Base-by-base conservation (phyloP, 495 filamentous ascomycete genomes). In the Penicillium salamii region DNA sequence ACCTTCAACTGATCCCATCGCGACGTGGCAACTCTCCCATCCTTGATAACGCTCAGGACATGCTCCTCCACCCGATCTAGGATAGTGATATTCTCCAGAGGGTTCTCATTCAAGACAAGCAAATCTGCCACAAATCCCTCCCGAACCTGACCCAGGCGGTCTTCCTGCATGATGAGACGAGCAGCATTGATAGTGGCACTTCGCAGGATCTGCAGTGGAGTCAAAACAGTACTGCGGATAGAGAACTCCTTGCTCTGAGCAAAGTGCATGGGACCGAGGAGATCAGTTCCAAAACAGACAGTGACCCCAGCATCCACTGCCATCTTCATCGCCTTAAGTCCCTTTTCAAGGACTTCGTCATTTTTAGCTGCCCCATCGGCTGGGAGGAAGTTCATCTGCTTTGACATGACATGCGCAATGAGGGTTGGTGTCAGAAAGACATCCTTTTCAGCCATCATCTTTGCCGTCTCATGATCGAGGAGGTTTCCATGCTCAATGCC, bases 401-500 rank as follows among this genome's bases (percentile, higher is more conserved):
- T 63, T 4, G 66, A 65, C 76, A 79, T 78, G 15, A 64, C 64
- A 50, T 81, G 80, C 1, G 78, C 72, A 21, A 80, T 61, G 11
- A 81, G 59, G 11, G 78, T 82, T 0, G 79, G 79, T 0, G 77
- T 81, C 6, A 81, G 53, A 58, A 70, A 75, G 0, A 70, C 67
- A 3, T 61, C 63, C 33, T 65, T 70, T 39, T 68, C 64, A 7
- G 66, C 70, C 69, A 78, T 74, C 39, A 72, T 58, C 47, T 60
- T 42, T 1, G 78, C 79, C 11, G 78, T 81, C 32, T 67, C 66
- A 28, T 63, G 49, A 36, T 81, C 78, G 28, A 81, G 60, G 7
- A 81, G 55, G 49, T 79, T 81, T 0, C 77, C 78, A 52, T 81
- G 78, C 54, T 82, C 79, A 46, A 81, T 81, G 1, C 78, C 77